Conservation (phyloP, 495 filamentous ascomycete genomes). For the Elasticomyces elasticus region DNA sequence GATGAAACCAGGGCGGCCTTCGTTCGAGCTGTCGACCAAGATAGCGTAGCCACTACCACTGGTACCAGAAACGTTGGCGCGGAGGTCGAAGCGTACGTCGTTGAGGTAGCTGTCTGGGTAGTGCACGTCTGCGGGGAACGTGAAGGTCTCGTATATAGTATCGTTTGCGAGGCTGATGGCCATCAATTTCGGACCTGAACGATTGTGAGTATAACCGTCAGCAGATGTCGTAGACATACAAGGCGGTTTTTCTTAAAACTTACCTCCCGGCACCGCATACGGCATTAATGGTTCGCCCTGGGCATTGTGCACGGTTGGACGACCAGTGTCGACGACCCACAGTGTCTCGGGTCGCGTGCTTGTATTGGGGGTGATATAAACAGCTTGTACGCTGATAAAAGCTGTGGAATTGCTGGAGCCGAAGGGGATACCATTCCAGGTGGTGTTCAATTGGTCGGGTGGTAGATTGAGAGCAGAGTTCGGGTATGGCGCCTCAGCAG, state of each 20-base stretch:
- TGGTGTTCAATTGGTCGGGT: slow-evolving; percentile 25
- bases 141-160: slow-evolving; percentile 29
- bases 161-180: slow-evolving; percentile 33
- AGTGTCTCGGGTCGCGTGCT: slow-evolving; percentile 27
- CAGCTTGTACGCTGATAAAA: slow-evolving; percentile 35
- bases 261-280: slow-evolving; percentile 33
- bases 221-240: no score
- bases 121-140: slow-evolving; percentile 31
- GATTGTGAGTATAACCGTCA: no score
- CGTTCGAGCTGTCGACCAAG: slow-evolving; percentile 35
- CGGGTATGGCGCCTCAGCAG: slow-evolving; percentile 33
- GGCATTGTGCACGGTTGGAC: slow-evolving; percentile 33
- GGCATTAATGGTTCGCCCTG: slow-evolving; percentile 30
- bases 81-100: slow-evolving; percentile 37
- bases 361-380: slow-evolving; percentile 28
- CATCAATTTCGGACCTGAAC: slow-evolving; percentile 36
- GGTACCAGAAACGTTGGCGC: slow-evolving; percentile 28
- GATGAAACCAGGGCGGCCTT: slow-evolving; percentile 36
- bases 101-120: slow-evolving; percentile 36
- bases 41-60: slow-evolving; percentile 32
- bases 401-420: slow-evolving; percentile 28
- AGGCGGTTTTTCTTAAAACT: no score
- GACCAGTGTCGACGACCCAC: slow-evolving; percentile 36
- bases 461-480: slow-evolving; percentile 29
- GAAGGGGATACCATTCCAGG: slow-evolving; percentile 27